A percentile compares a stretch with the other conserved stretches of the same genome.
Evolutionary conservation across 305 asterid genomes (phyloP).

Genomic region (Petunia hybrid): DNA sequence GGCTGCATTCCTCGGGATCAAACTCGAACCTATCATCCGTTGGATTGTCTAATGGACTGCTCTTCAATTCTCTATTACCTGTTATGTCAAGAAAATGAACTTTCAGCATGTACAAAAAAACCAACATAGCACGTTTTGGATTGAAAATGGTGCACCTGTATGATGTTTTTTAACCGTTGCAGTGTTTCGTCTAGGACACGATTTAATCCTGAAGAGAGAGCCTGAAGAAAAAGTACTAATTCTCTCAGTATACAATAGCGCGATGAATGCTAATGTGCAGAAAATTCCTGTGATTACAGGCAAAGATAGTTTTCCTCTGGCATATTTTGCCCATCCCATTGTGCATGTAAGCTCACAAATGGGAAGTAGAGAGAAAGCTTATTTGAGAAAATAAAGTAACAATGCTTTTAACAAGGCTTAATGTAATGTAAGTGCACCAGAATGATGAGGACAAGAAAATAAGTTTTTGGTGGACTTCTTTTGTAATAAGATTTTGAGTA

Average conservation of each 20-base stretch:
- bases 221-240: slow-evolving; percentile 53
- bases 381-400: slow-evolving; percentile 30
- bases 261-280: slow-evolving; percentile 57
- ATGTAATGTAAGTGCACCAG: slow-evolving; percentile 36
- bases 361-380: slow-evolving; percentile 24
- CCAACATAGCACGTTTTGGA: background rate
- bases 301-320: slow-evolving; percentile 56
- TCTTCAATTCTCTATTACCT: slow-evolving; percentile 47
- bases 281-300: slow-evolving; percentile 54
- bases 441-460: slow-evolving; percentile 41
- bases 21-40: slow-evolving; percentile 67
- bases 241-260: slow-evolving; percentile 66
- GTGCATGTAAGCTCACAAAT: background rate
- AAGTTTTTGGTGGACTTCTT: slow-evolving; percentile 35
- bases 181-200: slow-evolving; percentile 55
- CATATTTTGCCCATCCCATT: slow-evolving; percentile 56
- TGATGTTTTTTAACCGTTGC: slow-evolving; percentile 44
- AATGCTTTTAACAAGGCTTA: slow-evolving; percentile 24
- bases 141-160: slow-evolving; percentile 42
- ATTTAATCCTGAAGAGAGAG: slow-evolving; percentile 52
- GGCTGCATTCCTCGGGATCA: slow-evolving; percentile 78
- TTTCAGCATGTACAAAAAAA: background rate
- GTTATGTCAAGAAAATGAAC: slow-evolving; percentile 18
- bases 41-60: slow-evolving; percentile 53
- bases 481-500: slow-evolving; percentile 54